These are phyloP conservation scores for Amanita exitialis DNA, from an alignment of 768 basidiomycete species.

Conservation along the genomic window DNA sequence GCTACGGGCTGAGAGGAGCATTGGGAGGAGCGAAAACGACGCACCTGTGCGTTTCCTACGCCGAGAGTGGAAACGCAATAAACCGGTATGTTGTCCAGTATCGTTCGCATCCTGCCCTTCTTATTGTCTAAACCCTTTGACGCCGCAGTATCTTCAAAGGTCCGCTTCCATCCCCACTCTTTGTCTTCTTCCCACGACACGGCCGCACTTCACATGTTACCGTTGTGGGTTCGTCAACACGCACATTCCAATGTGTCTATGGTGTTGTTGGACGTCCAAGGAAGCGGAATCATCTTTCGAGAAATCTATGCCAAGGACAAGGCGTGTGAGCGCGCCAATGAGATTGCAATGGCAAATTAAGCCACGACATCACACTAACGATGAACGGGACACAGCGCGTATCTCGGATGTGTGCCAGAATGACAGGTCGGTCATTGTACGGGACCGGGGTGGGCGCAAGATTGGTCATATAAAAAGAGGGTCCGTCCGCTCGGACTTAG, in stretches of 20 bases:
- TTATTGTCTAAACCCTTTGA: constrained; percentile 1
- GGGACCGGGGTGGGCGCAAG: neutral
- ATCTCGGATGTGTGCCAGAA: neutral
- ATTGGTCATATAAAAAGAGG: neutral
- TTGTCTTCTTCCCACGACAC: constrained; percentile 25
- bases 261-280: constrained; percentile 38
- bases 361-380: too few species aligned
- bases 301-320: constrained; percentile 24
- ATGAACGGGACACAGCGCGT: neutral
- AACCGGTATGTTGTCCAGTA: constrained; percentile 21
- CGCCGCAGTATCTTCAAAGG: constrained; percentile 29
- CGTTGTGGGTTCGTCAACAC: constrained; percentile 38
- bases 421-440: neutral
- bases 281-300: constrained; percentile 30
- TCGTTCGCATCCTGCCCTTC: constrained; percentile 1
- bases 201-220: constrained; percentile 35
- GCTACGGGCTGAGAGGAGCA: neutral
- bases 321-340: constrained; percentile 21
- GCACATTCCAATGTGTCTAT: constrained; percentile 38
- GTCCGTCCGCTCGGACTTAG: neutral
- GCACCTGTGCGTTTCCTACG: constrained; percentile 16
- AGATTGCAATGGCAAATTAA: neutral
- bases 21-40: neutral
- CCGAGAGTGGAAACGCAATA: constrained; percentile 32
- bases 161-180: constrained; percentile 37